A percentile compares a stretch with the other conserved stretches of the same genome.
These are phyloP conservation scores for Venturia asperata DNA, from an alignment of 2,329 filamentous ascomycete genomes.

Conservation along the genomic window DNA sequence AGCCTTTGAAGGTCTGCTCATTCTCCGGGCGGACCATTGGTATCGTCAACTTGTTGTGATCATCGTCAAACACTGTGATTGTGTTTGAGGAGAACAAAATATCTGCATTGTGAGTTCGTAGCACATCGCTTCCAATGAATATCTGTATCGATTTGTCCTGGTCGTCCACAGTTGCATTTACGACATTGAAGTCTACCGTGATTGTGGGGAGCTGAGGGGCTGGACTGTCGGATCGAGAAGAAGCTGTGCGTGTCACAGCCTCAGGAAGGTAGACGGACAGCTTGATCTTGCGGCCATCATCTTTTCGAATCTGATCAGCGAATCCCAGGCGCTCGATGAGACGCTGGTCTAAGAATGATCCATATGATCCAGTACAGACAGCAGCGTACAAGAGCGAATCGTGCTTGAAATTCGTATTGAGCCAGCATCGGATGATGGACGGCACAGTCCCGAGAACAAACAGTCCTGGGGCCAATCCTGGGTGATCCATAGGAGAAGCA, in stretches of 20 bases:
- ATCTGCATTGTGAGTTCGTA: slow-evolving; percentile 81
- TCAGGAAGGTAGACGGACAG: slow-evolving; percentile 85
- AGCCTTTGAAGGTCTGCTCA: slow-evolving; percentile 68
- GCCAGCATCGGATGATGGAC: slow-evolving; percentile 91
- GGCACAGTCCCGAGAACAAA: slow-evolving; percentile 84
- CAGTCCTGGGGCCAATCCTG: slow-evolving; percentile 72
- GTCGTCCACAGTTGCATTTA: slow-evolving; percentile 43
- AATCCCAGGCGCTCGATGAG: slow-evolving; percentile 70
- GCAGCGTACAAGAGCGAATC: slow-evolving; percentile 84
- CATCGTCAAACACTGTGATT: slow-evolving; percentile 78
- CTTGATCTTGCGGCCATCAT: slow-evolving; percentile 63
- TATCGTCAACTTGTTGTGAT: slow-evolving; percentile 78
- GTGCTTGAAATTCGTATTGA: slow-evolving; percentile 84
- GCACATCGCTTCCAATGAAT: slow-evolving; percentile 80
- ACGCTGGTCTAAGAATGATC: slow-evolving; percentile 70
- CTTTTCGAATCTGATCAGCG: slow-evolving; percentile 56
- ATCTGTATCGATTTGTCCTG: slow-evolving; percentile 64
- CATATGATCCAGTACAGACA: slow-evolving; percentile 84
- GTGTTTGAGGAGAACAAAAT: slow-evolving; percentile 87
- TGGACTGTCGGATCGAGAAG: slow-evolving; percentile 65
- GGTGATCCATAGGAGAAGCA: slow-evolving; percentile 63
- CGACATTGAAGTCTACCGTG: slow-evolving; percentile 69
- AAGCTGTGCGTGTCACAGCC: slow-evolving; percentile 71
- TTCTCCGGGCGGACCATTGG: slow-evolving; percentile 91
- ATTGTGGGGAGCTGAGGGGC: slow-evolving; percentile 75